Percentiles rank a stretch among this genome's conserved stretches.
phyloP scores from a whole-genome alignment of 2,329 filamentous ascomycete genomes.

The Alternaria viburni region DNA sequence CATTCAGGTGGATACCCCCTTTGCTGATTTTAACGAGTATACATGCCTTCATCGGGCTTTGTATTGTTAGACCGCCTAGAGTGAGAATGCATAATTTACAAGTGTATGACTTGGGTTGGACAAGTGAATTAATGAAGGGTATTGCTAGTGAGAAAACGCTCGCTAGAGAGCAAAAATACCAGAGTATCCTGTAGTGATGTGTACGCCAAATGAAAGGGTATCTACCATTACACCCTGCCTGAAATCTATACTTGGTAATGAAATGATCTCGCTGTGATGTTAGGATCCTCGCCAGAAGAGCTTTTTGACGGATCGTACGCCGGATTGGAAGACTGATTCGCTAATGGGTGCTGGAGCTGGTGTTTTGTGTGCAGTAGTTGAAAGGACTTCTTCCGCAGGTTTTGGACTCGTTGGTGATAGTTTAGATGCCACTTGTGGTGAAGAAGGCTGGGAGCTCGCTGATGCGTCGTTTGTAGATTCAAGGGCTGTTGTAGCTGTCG shows the following conservation, averaged over 20 bases:
- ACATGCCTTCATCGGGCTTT: neutral
- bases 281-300: conserved; percentile 10
- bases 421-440: neutral
- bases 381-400: neutral
- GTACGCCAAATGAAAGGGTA: neutral
- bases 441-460: neutral
- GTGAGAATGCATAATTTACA: neutral
- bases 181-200: neutral
- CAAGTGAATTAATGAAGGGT: neutral
- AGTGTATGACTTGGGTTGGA: neutral
- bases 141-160: neutral
- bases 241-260: neutral
- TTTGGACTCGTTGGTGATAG: neutral
- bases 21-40: neutral
- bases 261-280: neutral
- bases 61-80: neutral
- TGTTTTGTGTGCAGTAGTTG: neutral
- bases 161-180: neutral
- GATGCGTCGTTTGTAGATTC: neutral
- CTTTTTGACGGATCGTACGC: conserved; percentile 8
- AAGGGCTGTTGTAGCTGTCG: neutral
- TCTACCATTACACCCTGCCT: neutral
- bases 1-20: conserved; percentile 8
- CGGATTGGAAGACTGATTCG: conserved; percentile 12
- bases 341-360: neutral